A percentile compares a stretch with the other conserved stretches of the same genome.
Conservation (phyloP, 2,329 filamentous ascomycete species). For the Dactylellina leptospora region DNA sequence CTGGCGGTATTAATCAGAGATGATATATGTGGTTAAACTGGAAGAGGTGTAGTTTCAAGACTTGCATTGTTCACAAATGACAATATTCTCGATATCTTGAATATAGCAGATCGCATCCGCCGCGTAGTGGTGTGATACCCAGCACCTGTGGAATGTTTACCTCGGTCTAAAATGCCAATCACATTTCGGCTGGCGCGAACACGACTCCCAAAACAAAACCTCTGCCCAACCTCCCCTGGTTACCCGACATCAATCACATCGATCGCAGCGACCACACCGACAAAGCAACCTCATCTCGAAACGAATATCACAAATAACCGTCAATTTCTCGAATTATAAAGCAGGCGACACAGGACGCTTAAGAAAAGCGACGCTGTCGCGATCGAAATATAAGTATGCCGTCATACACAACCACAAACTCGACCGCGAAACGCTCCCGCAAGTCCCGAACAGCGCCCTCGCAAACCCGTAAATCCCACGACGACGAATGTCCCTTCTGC, state of each 20-base stretch:
- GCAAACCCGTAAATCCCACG: neutral
- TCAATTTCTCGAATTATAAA: neutral
- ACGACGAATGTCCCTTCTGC: slow-evolving; percentile 71
- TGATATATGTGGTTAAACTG: no score
- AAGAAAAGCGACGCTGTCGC: neutral
- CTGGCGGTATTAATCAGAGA: slow-evolving; percentile 5
- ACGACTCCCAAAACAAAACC: neutral
- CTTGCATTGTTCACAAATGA: no score
- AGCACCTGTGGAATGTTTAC: slow-evolving; percentile 13
- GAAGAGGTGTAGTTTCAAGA: no score
- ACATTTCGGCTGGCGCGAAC: slow-evolving; percentile 15
- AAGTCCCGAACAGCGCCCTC: slow-evolving; percentile 20
- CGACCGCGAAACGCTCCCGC: slow-evolving; percentile 37
- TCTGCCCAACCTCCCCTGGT: slow-evolving; percentile 6
- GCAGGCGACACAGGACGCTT: no score
- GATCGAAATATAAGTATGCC: slow-evolving; percentile 1
- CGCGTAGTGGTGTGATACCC: neutral
- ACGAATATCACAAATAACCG: no score
- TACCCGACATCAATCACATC: slow-evolving; percentile 5
- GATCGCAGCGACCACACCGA: no score
- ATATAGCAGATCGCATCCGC: neutral
- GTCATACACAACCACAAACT: slow-evolving; percentile 34
- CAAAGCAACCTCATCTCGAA: no score
- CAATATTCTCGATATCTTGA: no score
- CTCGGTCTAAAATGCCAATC: slow-evolving; percentile 6